These are phyloP conservation scores for Uronychia binucleata DNA, from an alignment of 73 alveolate genomes.

Conservation along the genomic window DNA sequence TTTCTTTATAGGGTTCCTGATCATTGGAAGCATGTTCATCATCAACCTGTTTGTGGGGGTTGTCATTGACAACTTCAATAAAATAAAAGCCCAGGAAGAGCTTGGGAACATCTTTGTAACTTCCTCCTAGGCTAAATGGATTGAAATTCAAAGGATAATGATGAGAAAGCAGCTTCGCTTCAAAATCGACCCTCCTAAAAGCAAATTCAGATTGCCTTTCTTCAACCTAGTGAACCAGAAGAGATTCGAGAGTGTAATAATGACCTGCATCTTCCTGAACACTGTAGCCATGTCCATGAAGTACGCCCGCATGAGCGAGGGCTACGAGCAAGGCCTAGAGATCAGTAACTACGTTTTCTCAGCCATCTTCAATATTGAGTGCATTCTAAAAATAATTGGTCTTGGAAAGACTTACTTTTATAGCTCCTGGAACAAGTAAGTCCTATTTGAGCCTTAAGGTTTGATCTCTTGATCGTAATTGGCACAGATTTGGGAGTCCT, in stretches of 20 bases:
- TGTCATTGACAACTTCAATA: conserved; percentile 54
- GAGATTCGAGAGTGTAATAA: conserved; percentile 34
- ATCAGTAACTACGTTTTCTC: conserved; percentile 18
- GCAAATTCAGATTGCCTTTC: background rate
- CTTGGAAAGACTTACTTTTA: conserved; percentile 31
- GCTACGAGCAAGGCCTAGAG: conserved; percentile 19
- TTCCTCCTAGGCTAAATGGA: conserved; percentile 35
- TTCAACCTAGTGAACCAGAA: conserved; percentile 4
- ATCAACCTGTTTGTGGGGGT: conserved; percentile 55
- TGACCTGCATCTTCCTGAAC: conserved; percentile 21
- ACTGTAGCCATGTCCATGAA: conserved; percentile 38
- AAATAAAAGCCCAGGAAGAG: conserved; percentile 49
- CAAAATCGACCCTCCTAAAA: conserved; percentile 27
- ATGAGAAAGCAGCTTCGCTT: conserved; percentile 37
- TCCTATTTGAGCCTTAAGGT: too few relatives aligned
- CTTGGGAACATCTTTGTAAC: conserved; percentile 50
- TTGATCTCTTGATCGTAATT: conserved; percentile 28
- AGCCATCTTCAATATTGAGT: conserved; percentile 37
- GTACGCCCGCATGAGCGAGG: conserved; percentile 25
- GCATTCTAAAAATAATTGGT: conserved; percentile 23
- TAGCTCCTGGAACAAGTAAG: conserved; percentile 29
- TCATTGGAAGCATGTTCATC: conserved; percentile 45
- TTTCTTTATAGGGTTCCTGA: conserved; percentile 33
- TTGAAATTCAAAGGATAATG: conserved; percentile 43
- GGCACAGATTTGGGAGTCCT: conserved; percentile 70